Percentiles rank a stretch among this genome's conserved stretches.
Evolutionary conservation across 2,329 filamentous ascomycete genomes (phyloP).

Genomic region (Colletotrichum lindemuthianum): DNA sequence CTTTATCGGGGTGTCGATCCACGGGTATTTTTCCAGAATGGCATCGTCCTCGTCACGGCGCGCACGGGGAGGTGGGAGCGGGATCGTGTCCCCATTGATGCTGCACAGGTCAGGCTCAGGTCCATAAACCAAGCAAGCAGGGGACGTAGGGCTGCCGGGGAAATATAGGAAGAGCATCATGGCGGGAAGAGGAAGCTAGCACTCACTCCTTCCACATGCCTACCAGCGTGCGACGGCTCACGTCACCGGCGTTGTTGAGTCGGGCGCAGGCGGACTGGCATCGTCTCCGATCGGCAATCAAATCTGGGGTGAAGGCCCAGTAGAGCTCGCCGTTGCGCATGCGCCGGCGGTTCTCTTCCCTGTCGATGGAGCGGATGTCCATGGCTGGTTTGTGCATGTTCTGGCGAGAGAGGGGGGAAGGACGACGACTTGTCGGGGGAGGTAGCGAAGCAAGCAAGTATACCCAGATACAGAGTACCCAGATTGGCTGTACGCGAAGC

Average conservation of each 20-base stretch:
- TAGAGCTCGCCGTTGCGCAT: slow-evolving; percentile 79
- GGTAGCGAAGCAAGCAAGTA: no score
- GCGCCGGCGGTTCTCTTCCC: slow-evolving; percentile 58
- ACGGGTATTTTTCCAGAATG: slow-evolving; percentile 72
- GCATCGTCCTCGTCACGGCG: slow-evolving; percentile 72
- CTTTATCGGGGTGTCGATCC: slow-evolving; percentile 74
- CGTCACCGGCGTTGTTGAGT: slow-evolving; percentile 72
- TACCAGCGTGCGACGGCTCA: slow-evolving; percentile 68
- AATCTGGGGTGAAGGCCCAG: slow-evolving; percentile 75
- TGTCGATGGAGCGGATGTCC: slow-evolving; percentile 45
- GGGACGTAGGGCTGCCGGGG: background rate
- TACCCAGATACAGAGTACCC: no score
- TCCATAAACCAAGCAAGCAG: slow-evolving; percentile 3
- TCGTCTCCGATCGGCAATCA: slow-evolving; percentile 70
- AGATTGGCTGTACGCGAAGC: no score
- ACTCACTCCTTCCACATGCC: slow-evolving; percentile 78
- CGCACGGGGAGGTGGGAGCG: slow-evolving; percentile 68
- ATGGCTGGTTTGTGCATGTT: slow-evolving; percentile 26
- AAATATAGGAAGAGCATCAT: background rate
- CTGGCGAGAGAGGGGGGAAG: background rate
- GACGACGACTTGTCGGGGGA: slow-evolving; percentile 9
- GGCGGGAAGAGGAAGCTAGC: slow-evolving; percentile 34
- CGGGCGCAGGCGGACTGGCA: slow-evolving; percentile 69
- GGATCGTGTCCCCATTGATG: slow-evolving; percentile 68
- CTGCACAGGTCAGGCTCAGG: slow-evolving; percentile 51